These are phyloP conservation scores for Colletotrichum costaricense DNA, from an alignment of 2,329 filamentous ascomycete genomes.

Conservation along the genomic window DNA sequence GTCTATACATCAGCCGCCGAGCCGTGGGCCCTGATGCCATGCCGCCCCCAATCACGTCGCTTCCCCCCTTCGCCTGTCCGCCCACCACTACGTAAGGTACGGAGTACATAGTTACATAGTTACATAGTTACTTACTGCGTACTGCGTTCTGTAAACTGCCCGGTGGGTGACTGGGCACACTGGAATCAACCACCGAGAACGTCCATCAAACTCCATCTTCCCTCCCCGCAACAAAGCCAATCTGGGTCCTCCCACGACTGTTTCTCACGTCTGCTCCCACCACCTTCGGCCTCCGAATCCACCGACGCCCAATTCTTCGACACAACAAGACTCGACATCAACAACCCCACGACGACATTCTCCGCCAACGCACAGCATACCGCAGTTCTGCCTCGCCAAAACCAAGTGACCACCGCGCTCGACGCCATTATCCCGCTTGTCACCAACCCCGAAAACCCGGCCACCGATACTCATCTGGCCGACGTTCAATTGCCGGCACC, in stretches of 20 bases:
- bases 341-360: background rate
- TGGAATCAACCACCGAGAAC: constrained; percentile 1
- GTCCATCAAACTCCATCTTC: constrained; percentile 6
- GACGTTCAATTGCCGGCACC: background rate
- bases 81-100: background rate
- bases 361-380: background rate
- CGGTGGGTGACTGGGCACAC: too few relatives aligned
- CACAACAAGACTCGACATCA: background rate
- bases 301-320: background rate
- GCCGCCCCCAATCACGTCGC: background rate
- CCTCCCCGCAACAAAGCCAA: constrained; percentile 28
- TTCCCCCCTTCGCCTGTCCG: constrained; percentile 17
- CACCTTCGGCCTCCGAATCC: constrained; percentile 1
- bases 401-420: background rate
- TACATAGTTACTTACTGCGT: too few relatives aligned
- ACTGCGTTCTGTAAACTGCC: background rate
- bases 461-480: background rate
- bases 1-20: background rate
- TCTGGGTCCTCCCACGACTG: constrained; percentile 4
- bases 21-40: background rate
- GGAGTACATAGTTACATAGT: too few relatives aligned
- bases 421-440: background rate
- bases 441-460: background rate
- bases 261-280: constrained; percentile 1
- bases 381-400: background rate